Evolutionary conservation across 1,284 basidiomycete genomes (phyloP).

Genomic region (Puccinia coronata): DNA sequence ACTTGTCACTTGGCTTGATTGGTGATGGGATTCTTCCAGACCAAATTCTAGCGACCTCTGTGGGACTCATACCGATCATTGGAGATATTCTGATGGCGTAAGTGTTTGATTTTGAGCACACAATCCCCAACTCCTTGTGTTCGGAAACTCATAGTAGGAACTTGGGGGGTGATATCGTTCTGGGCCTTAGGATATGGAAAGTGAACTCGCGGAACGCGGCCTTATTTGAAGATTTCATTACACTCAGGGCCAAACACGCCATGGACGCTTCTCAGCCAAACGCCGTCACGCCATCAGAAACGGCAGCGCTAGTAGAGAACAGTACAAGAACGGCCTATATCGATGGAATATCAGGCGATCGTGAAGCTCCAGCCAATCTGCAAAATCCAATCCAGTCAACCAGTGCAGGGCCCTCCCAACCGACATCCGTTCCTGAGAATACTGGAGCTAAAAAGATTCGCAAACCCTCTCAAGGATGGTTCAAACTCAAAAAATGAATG

Average conservation of each 20-base stretch:
- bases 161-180: neutral
- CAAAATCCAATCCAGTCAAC: neutral
- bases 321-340: conserved; percentile 27
- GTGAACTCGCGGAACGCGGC: conserved; percentile 58
- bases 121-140: too few species aligned
- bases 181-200: conserved; percentile 53
- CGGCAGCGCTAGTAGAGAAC: conserved; percentile 34
- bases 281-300: conserved; percentile 20
- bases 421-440: neutral
- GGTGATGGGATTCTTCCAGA: conserved; percentile 53
- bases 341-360: conserved; percentile 37
- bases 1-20: neutral
- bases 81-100: conserved; percentile 57
- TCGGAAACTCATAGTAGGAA: neutral
- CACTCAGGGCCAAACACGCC: neutral
- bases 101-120: neutral
- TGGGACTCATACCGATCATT: conserved; percentile 57
- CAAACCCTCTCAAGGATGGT: conserved; percentile 20
- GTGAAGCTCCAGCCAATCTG: neutral
- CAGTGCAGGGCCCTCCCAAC: neutral
- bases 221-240: conserved; percentile 51
- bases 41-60: conserved; percentile 55
- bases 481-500: conserved; percentile 11
- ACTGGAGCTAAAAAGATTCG: conserved; percentile 3
- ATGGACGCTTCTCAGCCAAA: neutral